Evolutionary conservation across 352 stramenopile species (phyloP).

Genomic region (Thraustochytrium striatum): DNA sequence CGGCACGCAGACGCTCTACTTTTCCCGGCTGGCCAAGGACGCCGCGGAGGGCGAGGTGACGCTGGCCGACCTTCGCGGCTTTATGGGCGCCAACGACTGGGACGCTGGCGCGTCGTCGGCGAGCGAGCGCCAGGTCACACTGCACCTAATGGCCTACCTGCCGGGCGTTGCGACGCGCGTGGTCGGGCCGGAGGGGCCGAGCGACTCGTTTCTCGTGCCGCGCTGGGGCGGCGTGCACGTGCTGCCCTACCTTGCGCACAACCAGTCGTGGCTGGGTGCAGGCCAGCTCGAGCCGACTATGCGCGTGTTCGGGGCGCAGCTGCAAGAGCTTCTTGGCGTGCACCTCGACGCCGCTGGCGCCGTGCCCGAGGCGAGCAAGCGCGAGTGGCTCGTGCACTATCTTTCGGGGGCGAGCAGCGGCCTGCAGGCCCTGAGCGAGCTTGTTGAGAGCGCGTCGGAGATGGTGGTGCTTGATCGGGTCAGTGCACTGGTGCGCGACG

Average conservation of each 20-base stretch:
- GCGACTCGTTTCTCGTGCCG: constrained; percentile 12
- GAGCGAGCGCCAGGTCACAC: neutral
- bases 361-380: neutral
- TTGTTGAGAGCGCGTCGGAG: neutral
- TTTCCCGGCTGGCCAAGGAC: neutral
- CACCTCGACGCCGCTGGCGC: neutral
- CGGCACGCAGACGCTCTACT: constrained; percentile 18
- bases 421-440: neutral
- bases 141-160: constrained; percentile 37
- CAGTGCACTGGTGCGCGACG: neutral
- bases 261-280: neutral
- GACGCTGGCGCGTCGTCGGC: neutral
- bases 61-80: neutral
- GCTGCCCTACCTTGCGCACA: neutral
- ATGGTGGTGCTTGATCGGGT: constrained; percentile 11
- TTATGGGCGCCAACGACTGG: constrained; percentile 42
- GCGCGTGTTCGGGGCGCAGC: neutral
- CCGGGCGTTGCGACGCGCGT: neutral
- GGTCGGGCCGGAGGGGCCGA: neutral
- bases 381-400: neutral
- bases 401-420: neutral
- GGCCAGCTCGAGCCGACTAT: neutral
- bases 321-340: neutral
- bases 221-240: constrained; percentile 18
- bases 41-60: neutral